Evolutionary conservation across 805 yeast genomes (phyloP), one percentile per base, ranked within the genome.

Genomic region (Monosporozyma aquatica): DNA sequence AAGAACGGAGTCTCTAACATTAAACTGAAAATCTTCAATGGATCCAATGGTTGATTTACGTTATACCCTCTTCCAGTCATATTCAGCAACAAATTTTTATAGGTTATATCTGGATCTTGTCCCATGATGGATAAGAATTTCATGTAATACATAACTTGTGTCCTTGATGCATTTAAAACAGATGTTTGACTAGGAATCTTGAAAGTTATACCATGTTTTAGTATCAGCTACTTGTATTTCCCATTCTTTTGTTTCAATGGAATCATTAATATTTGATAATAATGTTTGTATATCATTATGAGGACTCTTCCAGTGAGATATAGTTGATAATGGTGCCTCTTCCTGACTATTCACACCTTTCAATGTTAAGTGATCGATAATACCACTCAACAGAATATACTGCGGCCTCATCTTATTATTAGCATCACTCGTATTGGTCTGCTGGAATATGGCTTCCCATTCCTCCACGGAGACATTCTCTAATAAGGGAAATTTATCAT

Each of bases 81-180:
- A 54, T 78, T 78, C 21, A 66, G 63, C 2, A 71, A 38, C 23
- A 78, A 54, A 49, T 69, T 66, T 1, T 58, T 43, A 53, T 74
- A 76, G 0, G 75, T 64, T 13, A 52, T 46, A 0, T 46, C 35
- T 2, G 56, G 49, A 33, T 56, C 44, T 21, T 43, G 39, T 3
- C 58, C 56, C 26, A 78, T 48, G 2, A 59, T 44, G 17, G 66
- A 71, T 5, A 80, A 48, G 40, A 82, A 68, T 33, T 66, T 58
- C 17, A 75, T 63, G 55, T 83, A 83, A 48, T 77, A 71, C 61
- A 69, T 68, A 3, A 80, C 77, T 61, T 83, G 92, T n/a, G 69
- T 45, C 51, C 71, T 70, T 2, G 83, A 71, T 5, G 72, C 65
- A 3, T 60, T 53, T 11, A 75, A 45, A 1, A 78, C 80, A 10